Evolutionary conservation across 768 basidiomycete species (phyloP).

Genomic region (Rhodocollybia butyracea): DNA sequence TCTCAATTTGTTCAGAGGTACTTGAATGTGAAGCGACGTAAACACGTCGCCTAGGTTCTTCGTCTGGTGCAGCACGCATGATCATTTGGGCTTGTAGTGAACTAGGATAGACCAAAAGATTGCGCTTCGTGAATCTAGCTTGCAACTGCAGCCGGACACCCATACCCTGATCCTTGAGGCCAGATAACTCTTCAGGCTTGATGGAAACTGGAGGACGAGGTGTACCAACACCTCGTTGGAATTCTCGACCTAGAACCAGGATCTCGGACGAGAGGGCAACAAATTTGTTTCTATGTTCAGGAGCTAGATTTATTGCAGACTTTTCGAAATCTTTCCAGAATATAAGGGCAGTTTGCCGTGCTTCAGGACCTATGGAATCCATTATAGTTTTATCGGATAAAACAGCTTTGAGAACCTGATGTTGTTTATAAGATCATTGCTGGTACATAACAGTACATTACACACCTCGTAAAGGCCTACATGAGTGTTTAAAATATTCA

Average conservation of each 20-base stretch:
- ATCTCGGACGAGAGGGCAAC: constrained; percentile 90
- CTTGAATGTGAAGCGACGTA: constrained; percentile 83
- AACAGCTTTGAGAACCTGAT: constrained; percentile 68
- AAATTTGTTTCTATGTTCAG: constrained; percentile 72
- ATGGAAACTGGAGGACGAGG: constrained; percentile 67
- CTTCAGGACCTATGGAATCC: constrained; percentile 66
- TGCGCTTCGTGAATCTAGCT: constrained; percentile 72
- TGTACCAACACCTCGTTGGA: constrained; percentile 65
- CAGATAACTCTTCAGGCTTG: constrained; percentile 64
- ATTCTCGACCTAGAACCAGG: constrained; percentile 80
- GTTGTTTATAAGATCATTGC: neutral
- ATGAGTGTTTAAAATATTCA: constrained; percentile 96
- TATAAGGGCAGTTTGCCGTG: constrained; percentile 83
- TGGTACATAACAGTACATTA: constrained; percentile 16
- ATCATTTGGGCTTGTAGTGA: constrained; percentile 93
- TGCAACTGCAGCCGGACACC: constrained; percentile 71
- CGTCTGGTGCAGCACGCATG: constrained; percentile 81
- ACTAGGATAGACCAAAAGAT: constrained; percentile 78
- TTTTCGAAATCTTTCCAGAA: constrained; percentile 98
- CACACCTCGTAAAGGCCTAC: constrained; percentile 85
- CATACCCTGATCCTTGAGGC: constrained; percentile 75
- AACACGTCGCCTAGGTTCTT: constrained; percentile 76
- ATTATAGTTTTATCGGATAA: constrained; percentile 66
- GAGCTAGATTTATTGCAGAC: constrained; percentile 89
- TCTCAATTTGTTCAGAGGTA: constrained; percentile 67